Conservation (phyloP, 768 basidiomycete species). For the Leccinum subtestaceum region DNA sequence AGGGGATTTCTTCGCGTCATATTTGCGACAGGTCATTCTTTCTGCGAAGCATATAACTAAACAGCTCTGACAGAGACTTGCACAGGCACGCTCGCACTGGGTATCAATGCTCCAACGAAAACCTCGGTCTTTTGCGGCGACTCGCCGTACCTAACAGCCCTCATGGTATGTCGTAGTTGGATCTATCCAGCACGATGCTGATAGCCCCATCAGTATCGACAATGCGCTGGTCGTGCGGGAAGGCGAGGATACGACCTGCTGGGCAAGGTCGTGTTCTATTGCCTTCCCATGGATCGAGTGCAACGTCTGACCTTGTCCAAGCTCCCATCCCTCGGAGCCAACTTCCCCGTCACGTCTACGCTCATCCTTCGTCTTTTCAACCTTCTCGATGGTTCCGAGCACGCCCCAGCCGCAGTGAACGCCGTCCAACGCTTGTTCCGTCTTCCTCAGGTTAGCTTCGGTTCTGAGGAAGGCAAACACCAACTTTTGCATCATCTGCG, state of each 20-base stretch:
- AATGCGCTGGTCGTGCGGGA: conserved; percentile 72
- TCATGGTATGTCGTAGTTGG: conserved; percentile 44
- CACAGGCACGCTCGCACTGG: conserved; percentile 65
- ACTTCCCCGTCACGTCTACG: conserved; percentile 66
- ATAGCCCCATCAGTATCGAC: conserved; percentile 50
- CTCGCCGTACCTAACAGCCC: conserved; percentile 56
- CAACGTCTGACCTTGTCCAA: conserved; percentile 63
- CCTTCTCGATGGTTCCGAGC: conserved; percentile 58
- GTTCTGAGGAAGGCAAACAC: conserved; percentile 50
- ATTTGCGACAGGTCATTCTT: conserved; percentile 54
- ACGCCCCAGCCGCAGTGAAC: conserved; percentile 45
- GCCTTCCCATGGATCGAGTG: conserved; percentile 59
- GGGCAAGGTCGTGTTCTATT: conserved; percentile 73
- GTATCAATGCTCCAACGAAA: conserved; percentile 72
- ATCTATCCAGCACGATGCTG: neutral
- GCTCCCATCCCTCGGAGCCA: conserved; percentile 58
- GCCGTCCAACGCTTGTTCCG: conserved; percentile 52
- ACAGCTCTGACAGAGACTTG: neutral
- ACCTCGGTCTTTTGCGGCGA: conserved; percentile 64
- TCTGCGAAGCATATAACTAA: neutral
- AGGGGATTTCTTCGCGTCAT: conserved; percentile 61
- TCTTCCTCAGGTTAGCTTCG: conserved; percentile 58
- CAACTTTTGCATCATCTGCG: conserved; percentile 65
- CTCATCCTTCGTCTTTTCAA: conserved; percentile 63
- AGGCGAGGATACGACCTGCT: conserved; percentile 67